These are phyloP conservation scores for Echeveria elegans DNA, from an alignment of 164 flowering plant genomes.

Conservation along the genomic window DNA sequence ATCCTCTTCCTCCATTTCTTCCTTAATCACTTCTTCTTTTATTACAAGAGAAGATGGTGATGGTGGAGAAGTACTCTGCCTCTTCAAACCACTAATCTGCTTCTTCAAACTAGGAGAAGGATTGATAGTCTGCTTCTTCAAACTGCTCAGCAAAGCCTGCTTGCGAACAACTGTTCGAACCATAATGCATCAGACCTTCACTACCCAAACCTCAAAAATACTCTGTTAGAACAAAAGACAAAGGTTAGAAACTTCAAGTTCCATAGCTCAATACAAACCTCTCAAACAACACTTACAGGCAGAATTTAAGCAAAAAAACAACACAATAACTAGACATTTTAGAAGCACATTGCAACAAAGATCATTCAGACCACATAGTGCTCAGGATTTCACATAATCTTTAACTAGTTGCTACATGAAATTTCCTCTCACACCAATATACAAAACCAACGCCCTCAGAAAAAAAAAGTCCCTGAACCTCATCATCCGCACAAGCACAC, in stretches of 20 bases:
- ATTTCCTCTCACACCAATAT: no score
- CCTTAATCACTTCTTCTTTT: background rate
- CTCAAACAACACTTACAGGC: no score
- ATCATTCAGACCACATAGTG: no score
- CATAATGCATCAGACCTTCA: background rate
- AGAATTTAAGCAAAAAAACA: no score
- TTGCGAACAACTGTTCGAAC: background rate
- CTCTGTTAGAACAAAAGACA: no score
- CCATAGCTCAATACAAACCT: no score
- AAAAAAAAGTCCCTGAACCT: background rate
- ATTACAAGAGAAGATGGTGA: background rate
- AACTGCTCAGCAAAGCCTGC: background rate
- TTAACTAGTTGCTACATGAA: no score
- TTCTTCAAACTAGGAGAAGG: background rate
- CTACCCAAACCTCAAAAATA: background rate
- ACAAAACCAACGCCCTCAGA: background rate
- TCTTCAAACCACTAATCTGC: background rate
- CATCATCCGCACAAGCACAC: no score
- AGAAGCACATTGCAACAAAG: background rate
- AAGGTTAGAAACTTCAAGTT: no score
- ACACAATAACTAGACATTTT: background rate
- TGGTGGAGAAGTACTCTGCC: background rate
- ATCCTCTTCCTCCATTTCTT: background rate
- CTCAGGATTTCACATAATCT: no score
- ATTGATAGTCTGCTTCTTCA: background rate